Evolutionary conservation across 768 basidiomycete species (phyloP).

Genomic region (Xerocomus potaroensis): DNA sequence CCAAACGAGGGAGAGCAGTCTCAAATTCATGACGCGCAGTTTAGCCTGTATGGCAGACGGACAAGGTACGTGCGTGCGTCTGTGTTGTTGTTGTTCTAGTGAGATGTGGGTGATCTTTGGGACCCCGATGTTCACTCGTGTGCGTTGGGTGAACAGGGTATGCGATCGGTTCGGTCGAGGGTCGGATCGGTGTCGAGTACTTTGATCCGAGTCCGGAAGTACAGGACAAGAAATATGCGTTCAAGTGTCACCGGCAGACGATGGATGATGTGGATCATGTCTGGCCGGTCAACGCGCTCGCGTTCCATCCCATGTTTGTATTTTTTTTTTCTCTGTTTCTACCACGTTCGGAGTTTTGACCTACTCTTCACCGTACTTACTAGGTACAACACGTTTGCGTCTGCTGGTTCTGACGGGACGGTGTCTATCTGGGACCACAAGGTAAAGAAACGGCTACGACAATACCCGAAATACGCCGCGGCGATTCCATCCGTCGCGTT

Average conservation of each 20-base stretch:
- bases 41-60: constrained; percentile 92
- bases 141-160: too few species aligned
- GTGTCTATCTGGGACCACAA: constrained; percentile 98
- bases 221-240: constrained; percentile 81
- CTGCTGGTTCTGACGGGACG: constrained; percentile 90
- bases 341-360: too few species aligned
- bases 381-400: constrained; percentile 91
- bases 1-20: constrained; percentile 84
- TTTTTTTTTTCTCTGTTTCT: too few species aligned
- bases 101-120: too few species aligned
- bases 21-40: constrained; percentile 93
- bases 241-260: constrained; percentile 93
- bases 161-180: constrained; percentile 91
- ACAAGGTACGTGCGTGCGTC: constrained; percentile 58
- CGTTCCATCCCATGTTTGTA: constrained; percentile 82
- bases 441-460: constrained; percentile 91
- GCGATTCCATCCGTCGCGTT: constrained; percentile 80
- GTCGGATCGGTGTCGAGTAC: constrained; percentile 95
- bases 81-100: not conserved
- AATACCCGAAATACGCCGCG: constrained; percentile 75
- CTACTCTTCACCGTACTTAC: not conserved
- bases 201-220: constrained; percentile 75
- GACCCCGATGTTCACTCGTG: too few species aligned
- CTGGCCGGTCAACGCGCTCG: constrained; percentile 93
- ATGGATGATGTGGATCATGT: constrained; percentile 92